phyloP scores from a whole-genome alignment of 768 basidiomycete genomes.

The Mycena latifolia region DNA sequence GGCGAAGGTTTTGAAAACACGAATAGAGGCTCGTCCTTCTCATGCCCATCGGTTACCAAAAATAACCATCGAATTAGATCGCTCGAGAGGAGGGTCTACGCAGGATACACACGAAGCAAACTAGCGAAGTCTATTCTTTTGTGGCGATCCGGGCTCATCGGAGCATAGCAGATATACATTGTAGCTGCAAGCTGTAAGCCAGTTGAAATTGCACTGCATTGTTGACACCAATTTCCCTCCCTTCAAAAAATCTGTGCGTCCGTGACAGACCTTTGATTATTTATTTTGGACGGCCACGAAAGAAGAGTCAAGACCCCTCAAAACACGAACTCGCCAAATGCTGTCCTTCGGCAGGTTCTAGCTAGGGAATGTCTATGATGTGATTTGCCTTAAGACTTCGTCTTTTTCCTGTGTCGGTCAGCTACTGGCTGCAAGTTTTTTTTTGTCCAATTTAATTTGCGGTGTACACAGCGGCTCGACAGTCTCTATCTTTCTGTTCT shows the following conservation, averaged over 20 bases:
- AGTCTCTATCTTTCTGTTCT: no score
- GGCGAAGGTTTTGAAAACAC: slow-evolving; percentile 6
- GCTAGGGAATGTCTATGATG: slow-evolving; percentile 1
- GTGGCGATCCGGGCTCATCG: neutral
- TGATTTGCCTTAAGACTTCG: slow-evolving; percentile 4
- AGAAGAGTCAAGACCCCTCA: neutral
- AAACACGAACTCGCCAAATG: neutral
- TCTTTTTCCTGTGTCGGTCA: slow-evolving; percentile 15
- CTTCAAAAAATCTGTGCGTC: neutral
- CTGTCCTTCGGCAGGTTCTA: neutral
- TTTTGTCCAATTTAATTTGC: slow-evolving; percentile 2
- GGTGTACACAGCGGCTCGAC: neutral
- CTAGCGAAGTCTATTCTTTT: slow-evolving; percentile 4
- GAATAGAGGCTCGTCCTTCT: slow-evolving; percentile 5
- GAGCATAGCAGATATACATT: neutral
- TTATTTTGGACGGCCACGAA: neutral
- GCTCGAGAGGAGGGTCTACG: slow-evolving; percentile 6
- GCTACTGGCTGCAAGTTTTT: no score
- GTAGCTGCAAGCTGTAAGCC: slow-evolving; percentile 3
- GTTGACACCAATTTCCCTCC: neutral
- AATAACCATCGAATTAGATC: neutral
- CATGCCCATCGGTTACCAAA: neutral
- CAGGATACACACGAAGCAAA: neutral
- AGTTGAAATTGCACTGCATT: neutral
- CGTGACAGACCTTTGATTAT: neutral